phyloP scores from a whole-genome alignment of 2,329 filamentous ascomycete genomes.

The Cytospora leucostoma region DNA sequence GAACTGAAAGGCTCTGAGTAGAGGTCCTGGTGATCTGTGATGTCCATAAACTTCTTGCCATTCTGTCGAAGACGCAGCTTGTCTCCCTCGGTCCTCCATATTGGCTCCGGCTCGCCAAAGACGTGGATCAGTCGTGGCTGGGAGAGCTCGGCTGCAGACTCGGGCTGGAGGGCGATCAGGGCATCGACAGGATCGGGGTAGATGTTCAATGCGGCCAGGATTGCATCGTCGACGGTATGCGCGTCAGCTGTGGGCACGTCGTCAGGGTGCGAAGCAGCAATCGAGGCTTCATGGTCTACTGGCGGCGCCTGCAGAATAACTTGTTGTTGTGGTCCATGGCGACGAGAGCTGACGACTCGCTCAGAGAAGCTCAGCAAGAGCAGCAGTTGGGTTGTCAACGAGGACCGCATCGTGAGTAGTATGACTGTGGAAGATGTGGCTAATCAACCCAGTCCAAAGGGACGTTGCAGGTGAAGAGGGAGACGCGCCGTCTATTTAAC shows the following conservation, averaged over 20 bases:
- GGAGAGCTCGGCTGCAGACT: constrained; percentile 23
- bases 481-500: neutral
- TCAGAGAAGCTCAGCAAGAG: constrained; percentile 17
- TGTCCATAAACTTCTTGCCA: constrained; percentile 72
- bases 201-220: constrained; percentile 15
- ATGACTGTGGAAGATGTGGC: too few relatives aligned
- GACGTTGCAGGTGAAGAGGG: too few relatives aligned
- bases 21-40: constrained; percentile 63
- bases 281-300: neutral
- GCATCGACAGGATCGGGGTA: constrained; percentile 22
- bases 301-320: constrained; percentile 13
- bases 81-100: constrained; percentile 72
- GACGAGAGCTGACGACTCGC: constrained; percentile 15
- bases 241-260: neutral
- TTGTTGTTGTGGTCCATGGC: constrained; percentile 21
- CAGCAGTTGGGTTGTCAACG: constrained; percentile 5
- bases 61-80: constrained; percentile 69
- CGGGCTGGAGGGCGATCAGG: constrained; percentile 23
- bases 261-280: neutral
- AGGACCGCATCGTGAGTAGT: constrained; percentile 14
- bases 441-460: neutral
- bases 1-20: constrained; percentile 32
- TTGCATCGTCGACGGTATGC: constrained; percentile 16
- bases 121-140: constrained; percentile 64
- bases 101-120: constrained; percentile 59